Conservation (phyloP, 1,139 yeast species). For the Diutina mesorugosa region DNA sequence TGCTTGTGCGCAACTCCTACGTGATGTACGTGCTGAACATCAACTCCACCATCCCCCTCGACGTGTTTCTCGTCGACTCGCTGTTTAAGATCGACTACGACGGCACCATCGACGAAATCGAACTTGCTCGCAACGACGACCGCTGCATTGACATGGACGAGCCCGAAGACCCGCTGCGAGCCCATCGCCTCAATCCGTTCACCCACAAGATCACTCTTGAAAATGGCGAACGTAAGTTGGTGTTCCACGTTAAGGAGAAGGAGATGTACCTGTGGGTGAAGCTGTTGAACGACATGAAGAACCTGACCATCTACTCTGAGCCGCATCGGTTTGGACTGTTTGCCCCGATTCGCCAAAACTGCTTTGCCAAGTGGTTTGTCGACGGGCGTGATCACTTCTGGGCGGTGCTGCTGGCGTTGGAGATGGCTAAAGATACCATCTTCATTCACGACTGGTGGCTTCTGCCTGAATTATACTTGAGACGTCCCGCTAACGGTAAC, state of each 20-base stretch:
- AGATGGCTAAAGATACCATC: slow-evolving; percentile 88
- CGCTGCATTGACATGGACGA: slow-evolving; percentile 37
- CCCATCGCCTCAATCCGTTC: background rate
- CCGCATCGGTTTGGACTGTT: slow-evolving; percentile 73
- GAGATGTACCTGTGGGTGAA: slow-evolving; percentile 68
- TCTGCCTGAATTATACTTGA: slow-evolving; percentile 81
- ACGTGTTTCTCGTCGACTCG: slow-evolving; percentile 77
- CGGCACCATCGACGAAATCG: slow-evolving; percentile 12
- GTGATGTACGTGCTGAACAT: slow-evolving; percentile 78
- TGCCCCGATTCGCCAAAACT: slow-evolving; percentile 80
- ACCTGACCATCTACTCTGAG: slow-evolving; percentile 57
- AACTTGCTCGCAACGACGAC: slow-evolving; percentile 14
- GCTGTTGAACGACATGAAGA: slow-evolving; percentile 60
- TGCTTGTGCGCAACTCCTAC: slow-evolving; percentile 72
- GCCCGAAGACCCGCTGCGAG: slow-evolving; percentile 9
- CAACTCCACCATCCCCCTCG: slow-evolving; percentile 77
- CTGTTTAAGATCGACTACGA: slow-evolving; percentile 42
- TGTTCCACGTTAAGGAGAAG: slow-evolving; percentile 55
- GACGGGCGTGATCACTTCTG: slow-evolving; percentile 95
- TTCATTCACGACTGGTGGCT: slow-evolving; percentile 99
- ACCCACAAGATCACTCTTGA: slow-evolving; percentile 44
- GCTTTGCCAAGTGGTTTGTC: slow-evolving; percentile 93
- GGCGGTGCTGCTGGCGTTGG: slow-evolving; percentile 88
- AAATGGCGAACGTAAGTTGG: slow-evolving; percentile 68
- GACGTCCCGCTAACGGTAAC: slow-evolving; percentile 92